Evolutionary conservation across 1,139 yeast species (phyloP), one percentile per base, ranked within the genome.

Genomic region (Magnusiomyces suaveolens): DNA sequence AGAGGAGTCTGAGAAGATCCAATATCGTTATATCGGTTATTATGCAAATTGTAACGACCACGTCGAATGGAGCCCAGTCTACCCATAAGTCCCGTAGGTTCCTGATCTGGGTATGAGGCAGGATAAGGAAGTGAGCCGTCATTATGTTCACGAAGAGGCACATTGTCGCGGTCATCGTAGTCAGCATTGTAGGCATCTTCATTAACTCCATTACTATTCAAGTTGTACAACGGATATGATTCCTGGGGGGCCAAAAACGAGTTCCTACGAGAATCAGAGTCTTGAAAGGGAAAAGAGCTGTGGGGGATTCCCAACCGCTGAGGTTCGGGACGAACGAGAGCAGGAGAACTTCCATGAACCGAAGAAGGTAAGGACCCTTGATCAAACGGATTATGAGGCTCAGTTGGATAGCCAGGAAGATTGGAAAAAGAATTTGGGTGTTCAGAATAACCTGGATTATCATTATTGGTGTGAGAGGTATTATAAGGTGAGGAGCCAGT

Each of bases 261-360:
- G 41, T 24, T 43, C 24, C 50, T 33, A 4, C 50, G 21, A 6
- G 50, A 47, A 14, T 47, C 43, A 47, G 43, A n/a, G 18, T 46
- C 43, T 12, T n/a, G 8, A 38, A 38, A 38, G 29, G 43, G 44
- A 16, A 10, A 16, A 12, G 18, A 14, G 3, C 6, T 23, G 4
- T 36, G 48, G 4, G 41, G 41, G 4, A 36, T 3, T 6, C 23
- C 36, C 14, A 24, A 10, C 14, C 8, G 38, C 20, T 46, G 48
- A 16, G 51, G 51, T 16, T 47, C 44, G 6, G 51, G 51, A 8
- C 23, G 43, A 38, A 12, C 26, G 14, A 48, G 23, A 16, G 18
- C 18, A 2, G 51, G 51, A 23, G 44, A 36, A 4, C 21, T 16
- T 16, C 18, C 12, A 23, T 21, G 23, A 3, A 20, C 18, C 4